Evolutionary conservation across 2,329 filamentous ascomycete species (phyloP), one percentile per base, ranked within the genome.

Genomic region (Stagonosporopsis chrysanthemi): DNA sequence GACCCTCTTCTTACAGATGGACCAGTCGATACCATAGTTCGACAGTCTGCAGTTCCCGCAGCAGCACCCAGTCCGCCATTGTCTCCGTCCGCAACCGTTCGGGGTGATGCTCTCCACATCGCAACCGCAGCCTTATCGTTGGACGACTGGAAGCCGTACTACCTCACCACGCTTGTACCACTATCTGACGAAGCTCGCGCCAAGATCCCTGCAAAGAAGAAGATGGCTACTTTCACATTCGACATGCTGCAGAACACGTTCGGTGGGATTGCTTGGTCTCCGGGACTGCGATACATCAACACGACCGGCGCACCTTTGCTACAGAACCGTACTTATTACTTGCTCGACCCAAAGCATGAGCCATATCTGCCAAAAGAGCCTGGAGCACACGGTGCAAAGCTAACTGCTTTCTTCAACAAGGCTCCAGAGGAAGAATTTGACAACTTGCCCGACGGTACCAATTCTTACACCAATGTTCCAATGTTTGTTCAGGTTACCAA

Each of bases 361-460:
- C 79, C 80, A 1, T 80, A 76, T 62, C 66, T 79, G 5, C 80
- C 80, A 0, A 49, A 57, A 2, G n/a, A 44, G 0, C 76, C 79
- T 2, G 78, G 79, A 47, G 39, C 69, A 19, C 79, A 82, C 52
- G 80, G 80, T 28, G 80, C 79, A 4, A 82, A 81, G 58, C 65
- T 82, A 8, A 79, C 76, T 1, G 74, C 79, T 0, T 79, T 82
- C 71, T 80, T 79, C 74, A 80, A 80, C 62, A 59, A 67, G 7
- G 68, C 72, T 3, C 65, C 68, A 0, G 65, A 70, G n/a, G 74
- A 76, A 9, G 50, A 60, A 4, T 70, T 69, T 19, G 61, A 58
- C 15, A 62, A 72, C 12, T 46, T 68, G 8, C 58, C 55, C 1
- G 68, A 63, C 7, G 53, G 61, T 2, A 63, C 69, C 6, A 58